These are phyloP conservation scores for Gossypium turneri DNA, from an alignment of 345 rosid species.

Conservation along the genomic window DNA sequence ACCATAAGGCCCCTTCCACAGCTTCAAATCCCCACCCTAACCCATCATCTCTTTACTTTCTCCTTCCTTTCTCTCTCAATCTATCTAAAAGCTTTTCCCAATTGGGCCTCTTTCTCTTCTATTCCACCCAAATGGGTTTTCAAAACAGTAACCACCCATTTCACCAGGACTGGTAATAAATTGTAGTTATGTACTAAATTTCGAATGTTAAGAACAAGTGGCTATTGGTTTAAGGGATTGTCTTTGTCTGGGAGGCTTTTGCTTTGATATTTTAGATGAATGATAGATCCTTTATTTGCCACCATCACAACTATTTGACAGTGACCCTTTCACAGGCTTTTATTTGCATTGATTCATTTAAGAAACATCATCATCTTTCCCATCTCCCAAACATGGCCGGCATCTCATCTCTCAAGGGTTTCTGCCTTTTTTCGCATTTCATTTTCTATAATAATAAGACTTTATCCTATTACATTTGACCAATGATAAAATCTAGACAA, in stretches of 20 bases:
- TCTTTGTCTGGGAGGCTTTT: neutral
- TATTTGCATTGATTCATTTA: slow-evolving; percentile 30
- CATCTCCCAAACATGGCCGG: slow-evolving; percentile 18
- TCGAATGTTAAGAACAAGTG: too few species aligned
- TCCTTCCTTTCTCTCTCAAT: too few species aligned
- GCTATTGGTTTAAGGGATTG: neutral
- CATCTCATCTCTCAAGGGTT: neutral
- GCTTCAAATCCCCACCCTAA: too few species aligned
- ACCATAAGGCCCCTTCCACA: neutral
- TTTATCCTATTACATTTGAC: neutral
- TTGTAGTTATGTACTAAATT: too few species aligned
- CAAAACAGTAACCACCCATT: too few species aligned
- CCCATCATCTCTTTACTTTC: too few species aligned
- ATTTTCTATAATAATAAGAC: neutral
- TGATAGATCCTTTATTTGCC: slow-evolving; percentile 29
- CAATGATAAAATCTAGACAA: neutral
- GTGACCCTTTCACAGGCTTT: slow-evolving; percentile 32
- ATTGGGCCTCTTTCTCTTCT: too few species aligned
- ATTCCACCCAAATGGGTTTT: too few species aligned
- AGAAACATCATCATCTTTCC: slow-evolving; percentile 32
- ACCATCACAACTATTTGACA: slow-evolving; percentile 39
- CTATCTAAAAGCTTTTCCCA: too few species aligned
- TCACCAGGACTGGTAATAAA: too few species aligned
- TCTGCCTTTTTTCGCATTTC: neutral
- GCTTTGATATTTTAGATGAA: slow-evolving; percentile 6